phyloP scores from a whole-genome alignment of 1,139 yeast species.

The Scheffersomyces quercinus region DNA sequence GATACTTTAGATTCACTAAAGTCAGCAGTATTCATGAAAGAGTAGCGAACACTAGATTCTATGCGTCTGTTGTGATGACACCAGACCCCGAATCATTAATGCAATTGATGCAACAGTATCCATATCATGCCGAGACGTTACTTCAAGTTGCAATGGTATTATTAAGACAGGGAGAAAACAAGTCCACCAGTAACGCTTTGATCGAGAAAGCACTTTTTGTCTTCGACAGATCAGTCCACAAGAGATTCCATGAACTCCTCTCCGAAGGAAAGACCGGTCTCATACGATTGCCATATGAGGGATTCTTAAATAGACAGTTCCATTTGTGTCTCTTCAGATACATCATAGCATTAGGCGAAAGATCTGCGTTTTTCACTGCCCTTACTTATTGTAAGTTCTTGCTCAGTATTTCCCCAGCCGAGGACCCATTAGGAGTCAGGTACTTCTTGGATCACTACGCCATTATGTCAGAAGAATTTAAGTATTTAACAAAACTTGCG shows the following conservation, averaged over 20 bases:
- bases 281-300: slow-evolving; percentile 73
- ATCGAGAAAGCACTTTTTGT: slow-evolving; percentile 77
- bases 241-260: slow-evolving; percentile 40
- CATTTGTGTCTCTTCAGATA: slow-evolving; percentile 74
- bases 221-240: slow-evolving; percentile 61
- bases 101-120: slow-evolving; percentile 54
- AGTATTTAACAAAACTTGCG: slow-evolving; percentile 58
- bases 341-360: slow-evolving; percentile 67
- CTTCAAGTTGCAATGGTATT: slow-evolving; percentile 77
- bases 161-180: slow-evolving; percentile 73
- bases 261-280: slow-evolving; percentile 59
- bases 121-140: slow-evolving; percentile 79
- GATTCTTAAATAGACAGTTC: slow-evolving; percentile 74
- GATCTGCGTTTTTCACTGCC: slow-evolving; percentile 79
- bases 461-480: slow-evolving; percentile 62
- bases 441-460: slow-evolving; percentile 82
- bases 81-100: slow-evolving; percentile 75
- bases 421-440: slow-evolving; percentile 84
- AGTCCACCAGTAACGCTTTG: slow-evolving; percentile 66
- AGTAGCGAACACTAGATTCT: slow-evolving; percentile 60
- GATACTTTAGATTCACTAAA: slow-evolving; percentile 55
- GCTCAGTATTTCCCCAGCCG: slow-evolving; percentile 68
- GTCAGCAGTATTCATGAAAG: slow-evolving; percentile 39
- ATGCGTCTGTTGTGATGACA: slow-evolving; percentile 62
- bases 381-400: slow-evolving; percentile 71